Evolutionary conservation across 768 basidiomycete genomes (phyloP).

Genomic region (Gloeostereum incarnatum): DNA sequence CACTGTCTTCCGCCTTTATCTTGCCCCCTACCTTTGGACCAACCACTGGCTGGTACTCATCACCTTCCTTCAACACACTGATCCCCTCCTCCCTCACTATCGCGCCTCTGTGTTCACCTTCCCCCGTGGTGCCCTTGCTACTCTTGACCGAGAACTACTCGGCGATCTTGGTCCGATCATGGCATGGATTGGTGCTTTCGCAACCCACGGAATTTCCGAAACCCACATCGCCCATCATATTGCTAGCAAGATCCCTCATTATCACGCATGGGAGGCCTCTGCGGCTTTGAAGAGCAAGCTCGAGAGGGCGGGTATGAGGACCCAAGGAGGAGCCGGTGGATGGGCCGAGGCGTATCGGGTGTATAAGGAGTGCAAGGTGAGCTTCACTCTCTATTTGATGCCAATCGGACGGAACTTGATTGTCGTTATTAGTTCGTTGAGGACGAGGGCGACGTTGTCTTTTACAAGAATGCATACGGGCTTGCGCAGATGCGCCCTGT

Average conservation of each 20-base stretch:
- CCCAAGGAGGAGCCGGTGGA: slow-evolving; percentile 68
- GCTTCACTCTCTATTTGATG: background rate
- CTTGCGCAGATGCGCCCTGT: slow-evolving; percentile 63
- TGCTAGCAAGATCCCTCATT: slow-evolving; percentile 94
- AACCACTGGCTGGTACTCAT: slow-evolving; percentile 96
- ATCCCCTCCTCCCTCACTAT: slow-evolving; percentile 92
- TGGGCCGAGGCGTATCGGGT: slow-evolving; percentile 78
- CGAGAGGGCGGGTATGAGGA: slow-evolving; percentile 47
- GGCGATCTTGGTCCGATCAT: slow-evolving; percentile 72
- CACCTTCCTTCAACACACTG: slow-evolving; percentile 98
- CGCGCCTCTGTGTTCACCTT: slow-evolving; percentile 86
- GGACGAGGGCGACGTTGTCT: slow-evolving; percentile 84
- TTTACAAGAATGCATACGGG: slow-evolving; percentile 85
- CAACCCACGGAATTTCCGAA: slow-evolving; percentile 90
- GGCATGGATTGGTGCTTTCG: slow-evolving; percentile 78
- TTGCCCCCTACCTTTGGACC: slow-evolving; percentile 60
- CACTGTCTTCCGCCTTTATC: slow-evolving; percentile 70
- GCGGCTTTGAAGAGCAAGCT: slow-evolving; percentile 75
- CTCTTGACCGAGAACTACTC: slow-evolving; percentile 77
- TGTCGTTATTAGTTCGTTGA: slow-evolving; percentile 63
- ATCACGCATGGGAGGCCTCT: slow-evolving; percentile 90
- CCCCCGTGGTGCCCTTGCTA: slow-evolving; percentile 86
- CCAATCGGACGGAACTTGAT: background rate
- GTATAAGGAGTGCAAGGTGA: slow-evolving; percentile 67
- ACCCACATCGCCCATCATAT: slow-evolving; percentile 92